phyloP scores from a whole-genome alignment of 805 yeast genomes.

The Pichia kluyveri region DNA sequence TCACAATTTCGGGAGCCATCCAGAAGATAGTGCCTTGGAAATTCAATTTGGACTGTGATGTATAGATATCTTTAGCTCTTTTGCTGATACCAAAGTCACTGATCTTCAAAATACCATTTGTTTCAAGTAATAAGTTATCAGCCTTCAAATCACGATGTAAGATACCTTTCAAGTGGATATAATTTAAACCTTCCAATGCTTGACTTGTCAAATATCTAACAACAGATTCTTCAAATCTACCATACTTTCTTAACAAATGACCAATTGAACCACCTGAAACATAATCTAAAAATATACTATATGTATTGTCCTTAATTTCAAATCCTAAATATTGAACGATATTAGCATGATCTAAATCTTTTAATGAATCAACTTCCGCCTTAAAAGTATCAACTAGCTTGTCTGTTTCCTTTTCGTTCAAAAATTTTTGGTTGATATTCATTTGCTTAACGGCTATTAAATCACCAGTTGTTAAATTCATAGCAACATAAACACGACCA shows the following conservation, averaged over 20 bases:
- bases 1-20: constrained; percentile 99
- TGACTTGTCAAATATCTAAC: constrained; percentile 70
- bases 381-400: constrained; percentile 75
- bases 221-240: constrained; percentile 72
- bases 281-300: constrained; percentile 85
- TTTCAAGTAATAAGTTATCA: constrained; percentile 79
- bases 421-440: constrained; percentile 41
- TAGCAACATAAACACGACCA: constrained; percentile 86
- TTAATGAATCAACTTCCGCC: constrained; percentile 88
- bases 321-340: constrained; percentile 95
- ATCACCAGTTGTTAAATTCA: constrained; percentile 94
- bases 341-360: constrained; percentile 86
- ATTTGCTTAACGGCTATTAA: constrained; percentile 99
- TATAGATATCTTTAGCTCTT: constrained; percentile 73
- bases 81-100: constrained; percentile 96
- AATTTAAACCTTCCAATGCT: constrained; percentile 76
- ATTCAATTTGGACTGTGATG: constrained; percentile 90
- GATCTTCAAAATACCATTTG: constrained; percentile 90
- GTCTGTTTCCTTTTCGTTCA: constrained; percentile 34
- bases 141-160: constrained; percentile 93
- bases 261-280: constrained; percentile 98
- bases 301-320: constrained; percentile 64
- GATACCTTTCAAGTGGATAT: constrained; percentile 79
- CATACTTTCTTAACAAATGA: constrained; percentile 70
- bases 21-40: constrained; percentile 93